phyloP scores from a whole-genome alignment of 2,329 filamentous ascomycete genomes.

The Cyclaneusma minus region DNA sequence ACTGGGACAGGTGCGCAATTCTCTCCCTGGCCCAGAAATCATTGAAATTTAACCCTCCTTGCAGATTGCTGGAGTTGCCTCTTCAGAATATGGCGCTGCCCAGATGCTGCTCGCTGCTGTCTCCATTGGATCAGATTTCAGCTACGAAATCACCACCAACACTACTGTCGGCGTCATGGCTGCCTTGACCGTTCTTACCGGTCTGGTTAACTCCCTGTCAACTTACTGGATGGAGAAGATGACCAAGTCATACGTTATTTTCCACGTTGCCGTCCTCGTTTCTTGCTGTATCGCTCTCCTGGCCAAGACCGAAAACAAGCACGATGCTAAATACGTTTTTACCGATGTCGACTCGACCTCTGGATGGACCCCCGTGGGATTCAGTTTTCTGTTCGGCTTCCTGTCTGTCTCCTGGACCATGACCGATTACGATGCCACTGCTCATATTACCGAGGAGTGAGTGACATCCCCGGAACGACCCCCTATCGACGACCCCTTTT shows the following conservation, averaged over 20 bases:
- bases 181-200: constrained; percentile 32
- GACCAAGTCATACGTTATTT: constrained; percentile 39
- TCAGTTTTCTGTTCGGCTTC: constrained; percentile 44
- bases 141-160: constrained; percentile 28
- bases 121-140: constrained; percentile 31
- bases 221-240: constrained; percentile 43
- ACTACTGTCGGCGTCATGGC: constrained; percentile 39
- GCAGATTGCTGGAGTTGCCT: constrained; percentile 30
- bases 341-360: constrained; percentile 33
- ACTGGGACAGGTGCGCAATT: constrained; percentile 32
- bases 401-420: constrained; percentile 44
- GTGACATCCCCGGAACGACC: constrained; percentile 1
- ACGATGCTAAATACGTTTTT: constrained; percentile 36
- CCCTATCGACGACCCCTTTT: no score
- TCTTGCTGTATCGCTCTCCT: constrained; percentile 34
- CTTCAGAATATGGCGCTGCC: constrained; percentile 39
- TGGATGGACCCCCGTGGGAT: constrained; percentile 37
- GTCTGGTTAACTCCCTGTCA: constrained; percentile 36
- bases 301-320: constrained; percentile 32
- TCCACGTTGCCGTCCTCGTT: constrained; percentile 36
- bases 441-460: constrained; percentile 32
- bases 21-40: neutral
- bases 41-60: no score
- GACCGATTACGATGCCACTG: constrained; percentile 36
- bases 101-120: constrained; percentile 40